Evolutionary conservation across 345 rosid species (phyloP).

Genomic region (Hibiscus syriacus): DNA sequence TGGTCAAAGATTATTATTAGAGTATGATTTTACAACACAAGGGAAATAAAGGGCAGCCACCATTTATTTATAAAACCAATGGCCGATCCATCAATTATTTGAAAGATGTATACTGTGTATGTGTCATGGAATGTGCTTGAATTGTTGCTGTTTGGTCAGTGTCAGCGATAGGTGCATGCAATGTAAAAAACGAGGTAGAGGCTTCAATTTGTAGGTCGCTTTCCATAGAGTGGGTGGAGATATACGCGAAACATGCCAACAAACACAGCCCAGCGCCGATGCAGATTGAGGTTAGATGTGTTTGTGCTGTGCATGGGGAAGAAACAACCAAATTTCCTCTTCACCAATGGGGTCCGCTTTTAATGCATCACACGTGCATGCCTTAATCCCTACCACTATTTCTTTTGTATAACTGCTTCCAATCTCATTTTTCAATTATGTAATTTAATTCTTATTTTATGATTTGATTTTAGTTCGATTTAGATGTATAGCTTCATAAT

Average conservation of each 20-base stretch:
- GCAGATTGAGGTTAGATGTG: slow-evolving; percentile 1
- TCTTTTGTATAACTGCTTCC: no score
- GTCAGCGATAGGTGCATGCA: slow-evolving; percentile 10
- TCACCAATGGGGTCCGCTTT: neutral
- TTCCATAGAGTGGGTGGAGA: slow-evolving; percentile 1
- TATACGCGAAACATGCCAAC: neutral
- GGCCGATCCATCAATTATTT: slow-evolving; percentile 9
- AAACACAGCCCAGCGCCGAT: slow-evolving; percentile 15
- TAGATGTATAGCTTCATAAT: no score
- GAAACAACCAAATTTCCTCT: neutral
- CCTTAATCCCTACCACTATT: neutral
- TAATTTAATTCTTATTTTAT: no score
- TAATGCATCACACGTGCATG: neutral
- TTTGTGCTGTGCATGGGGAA: neutral
- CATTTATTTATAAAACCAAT: neutral
- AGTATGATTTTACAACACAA: neutral
- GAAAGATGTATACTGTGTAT: neutral
- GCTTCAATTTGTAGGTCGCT: slow-evolving; percentile 5
- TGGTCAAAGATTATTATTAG: neutral
- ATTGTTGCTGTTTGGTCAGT: neutral
- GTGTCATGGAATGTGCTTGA: neutral
- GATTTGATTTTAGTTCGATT: no score
- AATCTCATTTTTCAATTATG: no score
- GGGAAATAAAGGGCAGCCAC: neutral
- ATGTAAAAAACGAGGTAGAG: neutral